Percentiles rank a stretch among this genome's conserved stretches.
Evolutionary conservation across 768 basidiomycete genomes (phyloP).

Genomic region (Amanita polypyramis): DNA sequence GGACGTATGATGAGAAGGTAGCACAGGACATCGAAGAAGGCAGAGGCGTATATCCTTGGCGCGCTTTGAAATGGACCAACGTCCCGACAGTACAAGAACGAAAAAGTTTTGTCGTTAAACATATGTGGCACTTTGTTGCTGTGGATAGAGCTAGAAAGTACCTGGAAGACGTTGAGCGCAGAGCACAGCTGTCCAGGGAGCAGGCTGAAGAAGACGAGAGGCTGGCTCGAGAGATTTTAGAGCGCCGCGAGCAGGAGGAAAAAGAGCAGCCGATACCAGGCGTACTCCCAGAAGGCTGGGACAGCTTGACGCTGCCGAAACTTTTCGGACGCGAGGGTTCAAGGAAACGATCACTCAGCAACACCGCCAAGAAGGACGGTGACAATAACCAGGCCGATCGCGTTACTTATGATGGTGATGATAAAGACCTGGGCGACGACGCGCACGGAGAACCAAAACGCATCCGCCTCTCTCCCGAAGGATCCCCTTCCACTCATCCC

Average conservation of each 20-base stretch:
- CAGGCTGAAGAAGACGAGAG: constrained; percentile 4
- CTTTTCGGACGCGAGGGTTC: background rate
- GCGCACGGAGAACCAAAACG: constrained; percentile 1
- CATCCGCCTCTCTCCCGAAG: constrained; percentile 6
- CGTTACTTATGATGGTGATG: background rate
- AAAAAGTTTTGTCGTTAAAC: background rate
- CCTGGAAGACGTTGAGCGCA: constrained; percentile 1
- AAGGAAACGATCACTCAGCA: background rate
- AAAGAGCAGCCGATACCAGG: background rate
- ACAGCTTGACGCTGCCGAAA: background rate
- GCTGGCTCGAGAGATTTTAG: background rate
- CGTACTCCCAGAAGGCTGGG: background rate
- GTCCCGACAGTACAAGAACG: constrained; percentile 1
- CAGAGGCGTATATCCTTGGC: constrained; percentile 5
- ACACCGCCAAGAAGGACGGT: background rate
- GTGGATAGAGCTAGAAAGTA: constrained; percentile 1
- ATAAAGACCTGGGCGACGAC: background rate
- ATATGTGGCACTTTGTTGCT: constrained; percentile 7
- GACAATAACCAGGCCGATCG: background rate
- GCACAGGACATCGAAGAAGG: constrained; percentile 6
- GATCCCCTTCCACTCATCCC: background rate
- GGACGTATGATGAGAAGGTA: constrained; percentile 16
- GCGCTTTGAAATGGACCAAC: constrained; percentile 7
- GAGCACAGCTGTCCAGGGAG: background rate
- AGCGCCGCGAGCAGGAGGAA: background rate